Evolutionary conservation across 208 protist species (phyloP).

Genomic region (Polymyxa betae): DNA sequence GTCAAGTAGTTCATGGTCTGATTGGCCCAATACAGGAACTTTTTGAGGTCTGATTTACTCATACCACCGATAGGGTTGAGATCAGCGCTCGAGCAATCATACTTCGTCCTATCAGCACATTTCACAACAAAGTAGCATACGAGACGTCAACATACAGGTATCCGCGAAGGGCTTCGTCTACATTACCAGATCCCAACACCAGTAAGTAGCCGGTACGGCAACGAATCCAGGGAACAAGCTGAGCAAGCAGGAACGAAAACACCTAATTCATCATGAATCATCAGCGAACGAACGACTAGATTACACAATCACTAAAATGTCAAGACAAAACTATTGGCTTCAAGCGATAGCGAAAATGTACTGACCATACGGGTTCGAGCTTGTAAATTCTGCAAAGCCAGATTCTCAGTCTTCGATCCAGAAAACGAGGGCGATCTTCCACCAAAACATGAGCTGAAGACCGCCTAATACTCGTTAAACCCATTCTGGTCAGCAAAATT

Average conservation of each 20-base stretch:
- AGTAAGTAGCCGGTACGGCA: slow-evolving; percentile 69
- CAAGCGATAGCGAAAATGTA: neutral
- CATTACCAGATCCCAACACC: slow-evolving; percentile 78
- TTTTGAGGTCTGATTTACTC: slow-evolving; percentile 61
- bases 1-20: slow-evolving; percentile 19
- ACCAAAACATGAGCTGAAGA: neutral
- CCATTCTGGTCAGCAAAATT: neutral
- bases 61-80: slow-evolving; percentile 79
- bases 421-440: neutral
- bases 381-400: slow-evolving; percentile 83
- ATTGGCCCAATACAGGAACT: slow-evolving; percentile 42
- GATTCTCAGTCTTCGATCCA: slow-evolving; percentile 67
- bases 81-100: slow-evolving; percentile 79
- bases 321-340: neutral
- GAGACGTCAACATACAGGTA: slow-evolving; percentile 65
- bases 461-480: neutral
- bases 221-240: slow-evolving; percentile 72
- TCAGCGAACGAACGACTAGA: neutral
- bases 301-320: neutral
- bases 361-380: slow-evolving; percentile 66
- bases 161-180: slow-evolving; percentile 76
- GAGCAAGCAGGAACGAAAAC: slow-evolving; percentile 73
- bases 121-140: neutral
- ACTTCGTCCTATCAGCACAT: slow-evolving; percentile 77
- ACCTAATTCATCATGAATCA: slow-evolving; percentile 69